Evolutionary conservation across 441 rosid genomes (phyloP), one percentile per base, ranked within the genome.

Genomic region (Populus hybrid): DNA sequence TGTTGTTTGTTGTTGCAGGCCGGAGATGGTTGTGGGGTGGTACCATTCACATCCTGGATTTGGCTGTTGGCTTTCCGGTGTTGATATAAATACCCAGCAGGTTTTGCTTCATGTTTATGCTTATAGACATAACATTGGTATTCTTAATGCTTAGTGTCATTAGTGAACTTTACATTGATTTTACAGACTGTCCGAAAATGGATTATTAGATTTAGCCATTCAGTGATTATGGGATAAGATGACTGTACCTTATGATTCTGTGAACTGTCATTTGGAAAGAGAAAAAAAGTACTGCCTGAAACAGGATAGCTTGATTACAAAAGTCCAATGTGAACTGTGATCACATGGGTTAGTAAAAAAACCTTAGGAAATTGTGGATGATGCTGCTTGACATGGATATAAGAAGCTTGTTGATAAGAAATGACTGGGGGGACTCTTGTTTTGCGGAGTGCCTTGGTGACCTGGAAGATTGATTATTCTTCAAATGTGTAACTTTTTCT

Each of bases 21-120:
- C 97, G 65, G 98, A 96, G 82, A 96, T 96, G 99, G 99, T 96
- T 76, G 99, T 96, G 21, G 99, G 98, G 7, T 96, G 99, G 99
- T 96, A 94, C 87, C 99, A 96, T 82, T 94, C 99, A 1, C 99
- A 96, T 87, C 99, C 98, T 77, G 99, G 99, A 78, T 96, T 96
- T 82, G 99, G 99, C 64, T 96, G 98, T 84, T 96, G 99, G 99
- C 98, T 96, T 53, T 96, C 99, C 78, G 99, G 99, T 2, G 99
- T 96, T 56, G 99, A 96, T 89, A 94, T 96, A 80, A 96, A 94
- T 78, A 94, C 99, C 2, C 99, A 96, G 78, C 98, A 94, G 97
- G 99, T 94, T 66, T 70, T 63, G 20, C 72, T 59, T 8, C 50
- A 45, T 76, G 53, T 74, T 65, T 42, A 40, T 21, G 18, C 31